Conservation (phyloP, 2,329 filamentous ascomycete genomes). For the Calonectria leucothoes region DNA sequence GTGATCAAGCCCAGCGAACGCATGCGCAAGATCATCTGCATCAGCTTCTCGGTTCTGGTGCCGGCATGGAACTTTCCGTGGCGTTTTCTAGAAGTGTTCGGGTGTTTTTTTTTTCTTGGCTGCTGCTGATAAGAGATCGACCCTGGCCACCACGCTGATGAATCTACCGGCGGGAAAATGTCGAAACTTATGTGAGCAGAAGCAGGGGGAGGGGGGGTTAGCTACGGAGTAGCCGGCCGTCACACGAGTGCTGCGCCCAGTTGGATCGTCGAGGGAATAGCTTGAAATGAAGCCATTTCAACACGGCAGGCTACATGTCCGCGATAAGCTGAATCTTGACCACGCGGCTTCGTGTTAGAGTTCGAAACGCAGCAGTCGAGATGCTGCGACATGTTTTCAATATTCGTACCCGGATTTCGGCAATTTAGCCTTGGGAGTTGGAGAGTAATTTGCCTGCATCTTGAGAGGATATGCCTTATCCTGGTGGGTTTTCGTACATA, state of each 20-base stretch:
- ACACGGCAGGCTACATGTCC: background rate
- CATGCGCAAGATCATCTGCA: background rate
- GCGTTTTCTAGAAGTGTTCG: background rate
- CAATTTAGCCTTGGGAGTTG: background rate
- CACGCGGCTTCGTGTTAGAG: background rate
- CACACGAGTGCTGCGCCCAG: background rate
- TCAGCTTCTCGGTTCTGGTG: background rate
- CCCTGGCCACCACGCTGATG: background rate
- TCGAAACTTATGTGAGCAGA: background rate
- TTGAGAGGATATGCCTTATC: background rate
- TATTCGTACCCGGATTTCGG: background rate
- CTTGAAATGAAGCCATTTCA: background rate
- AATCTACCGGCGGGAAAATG: background rate
- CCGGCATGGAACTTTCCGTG: background rate
- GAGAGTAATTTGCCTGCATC: background rate
- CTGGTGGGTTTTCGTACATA: background rate
- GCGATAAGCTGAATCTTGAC: background rate
- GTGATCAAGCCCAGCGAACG: background rate
- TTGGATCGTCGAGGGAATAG: background rate
- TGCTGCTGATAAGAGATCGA: background rate
- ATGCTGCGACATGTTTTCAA: background rate
- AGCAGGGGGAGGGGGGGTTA: too few species aligned
- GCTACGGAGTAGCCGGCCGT: background rate
- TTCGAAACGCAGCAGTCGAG: background rate
- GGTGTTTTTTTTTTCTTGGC: background rate